Conservation (phyloP, 441 rosid species). For the Heliophila coronopifolia region DNA sequence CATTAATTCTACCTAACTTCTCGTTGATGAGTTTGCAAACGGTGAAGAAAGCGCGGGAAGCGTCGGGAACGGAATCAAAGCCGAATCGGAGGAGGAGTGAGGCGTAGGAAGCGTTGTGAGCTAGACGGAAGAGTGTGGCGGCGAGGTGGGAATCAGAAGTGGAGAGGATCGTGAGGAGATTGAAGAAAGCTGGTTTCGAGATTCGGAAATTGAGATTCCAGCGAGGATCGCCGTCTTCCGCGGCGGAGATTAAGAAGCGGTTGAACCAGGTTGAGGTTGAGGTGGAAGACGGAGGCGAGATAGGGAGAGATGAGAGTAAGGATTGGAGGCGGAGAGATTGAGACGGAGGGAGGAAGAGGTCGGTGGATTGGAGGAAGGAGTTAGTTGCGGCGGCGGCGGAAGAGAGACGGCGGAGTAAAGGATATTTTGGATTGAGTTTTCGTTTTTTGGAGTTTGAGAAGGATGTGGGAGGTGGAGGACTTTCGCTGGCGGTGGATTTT, state of each 20-base stretch:
- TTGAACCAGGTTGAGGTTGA: conserved; percentile 30
- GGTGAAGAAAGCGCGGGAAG: conserved; percentile 59
- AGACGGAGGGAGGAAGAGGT: conserved; percentile 48
- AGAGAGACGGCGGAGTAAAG: conserved; percentile 36
- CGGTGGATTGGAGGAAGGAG: conserved; percentile 42
- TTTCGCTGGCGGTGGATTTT: not conserved
- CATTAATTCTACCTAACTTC: conserved; percentile 36
- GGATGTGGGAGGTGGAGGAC: not conserved
- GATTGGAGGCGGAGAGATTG: conserved; percentile 48
- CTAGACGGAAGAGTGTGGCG: conserved; percentile 61
- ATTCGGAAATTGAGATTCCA: conserved; percentile 55
- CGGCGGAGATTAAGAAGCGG: conserved; percentile 35
- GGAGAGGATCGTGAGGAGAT: conserved; percentile 13
- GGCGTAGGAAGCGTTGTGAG: conserved; percentile 54
- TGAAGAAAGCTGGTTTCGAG: conserved; percentile 40
- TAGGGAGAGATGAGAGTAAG: conserved; percentile 37
- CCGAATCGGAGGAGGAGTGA: conserved; percentile 41
- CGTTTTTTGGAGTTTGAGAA: conserved; percentile 8
- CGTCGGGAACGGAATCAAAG: conserved; percentile 37
- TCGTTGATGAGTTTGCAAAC: conserved; percentile 54
- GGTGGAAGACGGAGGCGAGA: conserved; percentile 12
- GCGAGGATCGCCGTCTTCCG: conserved; percentile 37
- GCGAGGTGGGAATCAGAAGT: conserved; percentile 43
- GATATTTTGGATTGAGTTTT: conserved; percentile 17
- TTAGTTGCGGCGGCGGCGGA: conserved; percentile 37